These are phyloP conservation scores for Vaucheria bursata DNA, from an alignment of 352 stramenopile genomes.

Conservation along the genomic window DNA sequence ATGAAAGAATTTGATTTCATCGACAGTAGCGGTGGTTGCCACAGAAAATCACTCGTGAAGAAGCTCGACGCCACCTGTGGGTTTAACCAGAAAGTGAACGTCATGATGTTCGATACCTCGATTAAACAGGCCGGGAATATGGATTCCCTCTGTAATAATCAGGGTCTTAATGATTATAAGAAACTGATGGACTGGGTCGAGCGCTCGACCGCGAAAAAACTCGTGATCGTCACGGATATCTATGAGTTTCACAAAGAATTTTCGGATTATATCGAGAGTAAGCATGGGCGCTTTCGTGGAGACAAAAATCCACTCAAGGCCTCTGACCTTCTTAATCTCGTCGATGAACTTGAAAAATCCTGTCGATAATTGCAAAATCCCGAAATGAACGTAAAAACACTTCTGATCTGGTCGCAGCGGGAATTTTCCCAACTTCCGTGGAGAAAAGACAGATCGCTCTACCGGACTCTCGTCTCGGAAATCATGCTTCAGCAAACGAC, in stretches of 20 bases:
- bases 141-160: neutral
- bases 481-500: conserved; percentile 4
- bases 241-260: neutral
- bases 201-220: neutral
- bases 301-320: neutral
- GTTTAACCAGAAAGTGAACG: neutral
- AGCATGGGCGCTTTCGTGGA: neutral
- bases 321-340: neutral
- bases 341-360: neutral
- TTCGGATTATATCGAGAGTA: neutral
- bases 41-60: neutral
- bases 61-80: neutral
- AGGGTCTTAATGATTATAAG: neutral
- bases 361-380: neutral
- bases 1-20: neutral
- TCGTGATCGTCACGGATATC: neutral
- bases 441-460: neutral
- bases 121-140: neutral
- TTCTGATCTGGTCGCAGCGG: neutral
- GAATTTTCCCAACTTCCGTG: neutral
- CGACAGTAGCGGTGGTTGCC: neutral
- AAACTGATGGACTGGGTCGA: neutral
- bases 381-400: neutral
- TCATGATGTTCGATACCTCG: neutral
- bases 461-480: neutral